Evolutionary conservation across 2,329 filamentous ascomycete genomes (phyloP), one percentile per base, ranked within the genome.

Genomic region (Fusarium xylarioides): DNA sequence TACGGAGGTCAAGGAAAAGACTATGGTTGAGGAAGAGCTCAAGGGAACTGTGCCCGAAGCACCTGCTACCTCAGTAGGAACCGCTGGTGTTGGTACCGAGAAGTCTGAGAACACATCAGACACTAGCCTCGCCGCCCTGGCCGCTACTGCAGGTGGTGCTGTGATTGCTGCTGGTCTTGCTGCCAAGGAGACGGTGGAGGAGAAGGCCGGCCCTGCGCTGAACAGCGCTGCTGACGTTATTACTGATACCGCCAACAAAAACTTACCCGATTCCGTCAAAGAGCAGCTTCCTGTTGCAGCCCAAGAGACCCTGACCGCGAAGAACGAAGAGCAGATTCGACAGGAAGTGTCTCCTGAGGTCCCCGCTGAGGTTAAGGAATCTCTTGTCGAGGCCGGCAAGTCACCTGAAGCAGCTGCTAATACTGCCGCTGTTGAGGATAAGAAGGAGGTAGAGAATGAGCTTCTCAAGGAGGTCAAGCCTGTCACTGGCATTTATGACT

Each of bases 361-460:
- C 11, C 89, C 89, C 60, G 78, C 80, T 32, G 84, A 88, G 73
- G 89, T 91, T 23, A 88, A 88, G 81, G 84, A 89, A 74, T 90
- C 88, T 12, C 87, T 90, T 53, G 79, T 82, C 43, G 85, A 88
- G 77, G 87, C 92, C 28, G 88, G 89, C 61, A 81, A 86, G 77
- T 86, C 85, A 68, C 91, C 93, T 14, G 94, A 96, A 82, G 93
- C 93, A 38, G 89, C 92, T 40, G 88, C 88, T 62, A 92, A 91
- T 81, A 85, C 89, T 4, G 86, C 87, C 62, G 92, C 91, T 23
- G 92, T 96, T 11, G 83, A 88, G 70, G 93, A 95, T 76, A 96
- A 96, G 88, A 90, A 89, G 80, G 87, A 85, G 15, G 86, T 95
- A 10, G 94, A 97, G 84, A 82, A 89, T 32, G 92, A 97, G 83